Percentiles rank a stretch among this genome's conserved stretches.
Conservation (phyloP, 2,329 filamentous ascomycete species). For the Colletotrichum sublineola region DNA sequence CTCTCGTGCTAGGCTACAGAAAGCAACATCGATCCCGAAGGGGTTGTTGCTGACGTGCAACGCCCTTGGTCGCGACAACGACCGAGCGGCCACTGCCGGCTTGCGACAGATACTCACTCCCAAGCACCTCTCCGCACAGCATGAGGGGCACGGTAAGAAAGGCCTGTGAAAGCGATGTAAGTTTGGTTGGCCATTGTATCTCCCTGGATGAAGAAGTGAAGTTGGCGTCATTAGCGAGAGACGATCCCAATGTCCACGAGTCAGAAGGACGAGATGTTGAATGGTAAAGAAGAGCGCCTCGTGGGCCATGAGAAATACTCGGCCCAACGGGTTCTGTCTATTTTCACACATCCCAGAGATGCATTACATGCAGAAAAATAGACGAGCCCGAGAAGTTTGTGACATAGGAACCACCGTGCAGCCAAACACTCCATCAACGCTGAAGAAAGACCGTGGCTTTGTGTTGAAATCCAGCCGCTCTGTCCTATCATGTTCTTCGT, state of each 20-base stretch:
- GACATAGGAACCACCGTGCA: too few species aligned
- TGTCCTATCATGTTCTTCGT: background rate
- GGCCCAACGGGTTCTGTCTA: background rate
- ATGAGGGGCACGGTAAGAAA: background rate
- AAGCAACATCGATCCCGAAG: too few species aligned
- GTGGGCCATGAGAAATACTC: background rate
- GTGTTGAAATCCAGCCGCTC: background rate
- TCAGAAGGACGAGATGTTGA: too few species aligned
- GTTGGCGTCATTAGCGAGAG: background rate
- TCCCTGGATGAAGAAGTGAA: background rate
- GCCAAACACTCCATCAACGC: too few species aligned
- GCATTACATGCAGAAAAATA: rapidly evolving
- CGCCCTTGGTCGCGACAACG: too few species aligned
- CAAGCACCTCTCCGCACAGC: too few species aligned
- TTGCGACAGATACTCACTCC: too few species aligned
- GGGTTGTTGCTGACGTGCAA: too few species aligned
- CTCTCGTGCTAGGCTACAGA: too few species aligned
- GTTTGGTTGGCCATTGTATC: background rate
- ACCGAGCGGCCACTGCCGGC: too few species aligned
- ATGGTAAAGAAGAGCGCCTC: too few species aligned
- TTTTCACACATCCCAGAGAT: background rate
- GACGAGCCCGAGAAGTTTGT: rapidly evolving
- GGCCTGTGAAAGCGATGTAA: background rate
- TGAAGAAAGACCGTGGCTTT: background rate
- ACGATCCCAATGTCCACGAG: background rate